phyloP scores from a whole-genome alignment of 169 alveolate species.

The Babesia sp. region DNA sequence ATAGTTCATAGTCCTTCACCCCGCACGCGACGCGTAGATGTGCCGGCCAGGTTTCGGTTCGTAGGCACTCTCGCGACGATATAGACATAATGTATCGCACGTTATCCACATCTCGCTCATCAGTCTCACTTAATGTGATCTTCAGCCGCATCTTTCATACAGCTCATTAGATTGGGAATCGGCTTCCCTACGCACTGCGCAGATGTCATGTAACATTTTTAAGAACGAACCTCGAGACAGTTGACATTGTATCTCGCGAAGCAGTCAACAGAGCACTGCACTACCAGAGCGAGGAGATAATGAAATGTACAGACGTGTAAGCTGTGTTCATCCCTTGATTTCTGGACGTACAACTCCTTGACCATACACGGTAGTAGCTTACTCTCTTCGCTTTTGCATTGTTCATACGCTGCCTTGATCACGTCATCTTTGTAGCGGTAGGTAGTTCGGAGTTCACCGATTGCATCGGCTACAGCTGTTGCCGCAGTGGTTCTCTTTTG shows the following conservation, averaged over 20 bases:
- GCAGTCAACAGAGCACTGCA: conserved; percentile 31
- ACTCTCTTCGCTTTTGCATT: conserved; percentile 21
- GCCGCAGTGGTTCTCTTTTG: conserved; percentile 1
- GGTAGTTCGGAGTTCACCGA: conserved; percentile 7
- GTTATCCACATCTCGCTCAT: too few species aligned
- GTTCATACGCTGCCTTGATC: conserved; percentile 22
- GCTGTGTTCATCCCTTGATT: conserved; percentile 33
- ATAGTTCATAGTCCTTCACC: too few species aligned
- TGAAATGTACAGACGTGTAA: conserved; percentile 27
- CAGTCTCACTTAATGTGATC: neutral
- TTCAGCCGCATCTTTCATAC: conserved; percentile 6
- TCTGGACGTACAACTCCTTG: conserved; percentile 20
- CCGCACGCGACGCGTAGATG: too few species aligned
- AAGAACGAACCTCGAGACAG: conserved; percentile 37
- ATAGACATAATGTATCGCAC: too few species aligned
- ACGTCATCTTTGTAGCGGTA: conserved; percentile 11
- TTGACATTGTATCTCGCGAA: conserved; percentile 41
- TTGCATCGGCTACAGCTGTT: conserved; percentile 4
- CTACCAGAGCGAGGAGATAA: conserved; percentile 1
- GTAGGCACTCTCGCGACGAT: too few species aligned
- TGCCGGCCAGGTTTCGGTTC: too few species aligned
- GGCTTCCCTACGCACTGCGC: conserved; percentile 54
- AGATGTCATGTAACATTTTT: neutral
- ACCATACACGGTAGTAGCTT: conserved; percentile 22
- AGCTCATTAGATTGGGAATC: conserved; percentile 19